Percentiles rank a stretch among this genome's conserved stretches.
Conservation (phyloP, 169 alveolate species). For the Plasmodium fragile region DNA sequence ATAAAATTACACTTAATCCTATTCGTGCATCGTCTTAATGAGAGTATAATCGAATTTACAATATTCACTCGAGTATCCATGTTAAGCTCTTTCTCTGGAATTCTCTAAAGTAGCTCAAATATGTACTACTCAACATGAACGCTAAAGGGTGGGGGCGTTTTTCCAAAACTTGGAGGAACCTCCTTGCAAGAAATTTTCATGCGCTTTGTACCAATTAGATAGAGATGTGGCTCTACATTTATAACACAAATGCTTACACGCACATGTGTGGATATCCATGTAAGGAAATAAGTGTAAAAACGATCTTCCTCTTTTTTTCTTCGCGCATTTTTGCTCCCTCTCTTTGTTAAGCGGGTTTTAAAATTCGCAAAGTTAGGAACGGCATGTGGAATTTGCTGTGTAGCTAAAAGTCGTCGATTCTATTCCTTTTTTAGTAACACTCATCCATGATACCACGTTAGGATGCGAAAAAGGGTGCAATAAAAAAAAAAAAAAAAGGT, state of each 20-base stretch:
- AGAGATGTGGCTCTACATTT: background rate
- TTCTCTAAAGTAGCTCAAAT: background rate
- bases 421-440: background rate
- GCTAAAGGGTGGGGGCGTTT: background rate
- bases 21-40: slow-evolving; percentile 65
- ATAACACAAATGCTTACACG: background rate
- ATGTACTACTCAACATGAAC: background rate
- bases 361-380: background rate
- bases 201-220: background rate
- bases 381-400: background rate
- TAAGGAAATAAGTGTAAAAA: background rate
- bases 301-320: background rate
- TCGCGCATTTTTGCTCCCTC: background rate
- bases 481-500: background rate
- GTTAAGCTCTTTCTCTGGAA: slow-evolving; percentile 17
- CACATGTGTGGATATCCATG: background rate
- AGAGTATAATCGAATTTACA: slow-evolving; percentile 49
- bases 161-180: background rate
- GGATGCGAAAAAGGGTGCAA: background rate
- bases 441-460: background rate
- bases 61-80: slow-evolving; percentile 68
- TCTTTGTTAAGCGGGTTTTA: background rate
- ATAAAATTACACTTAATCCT: slow-evolving; percentile 62
- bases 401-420: background rate
- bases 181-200: background rate